phyloP scores from a whole-genome alignment of 163 green algal genomes.

The Chloromonas sp. region DNA sequence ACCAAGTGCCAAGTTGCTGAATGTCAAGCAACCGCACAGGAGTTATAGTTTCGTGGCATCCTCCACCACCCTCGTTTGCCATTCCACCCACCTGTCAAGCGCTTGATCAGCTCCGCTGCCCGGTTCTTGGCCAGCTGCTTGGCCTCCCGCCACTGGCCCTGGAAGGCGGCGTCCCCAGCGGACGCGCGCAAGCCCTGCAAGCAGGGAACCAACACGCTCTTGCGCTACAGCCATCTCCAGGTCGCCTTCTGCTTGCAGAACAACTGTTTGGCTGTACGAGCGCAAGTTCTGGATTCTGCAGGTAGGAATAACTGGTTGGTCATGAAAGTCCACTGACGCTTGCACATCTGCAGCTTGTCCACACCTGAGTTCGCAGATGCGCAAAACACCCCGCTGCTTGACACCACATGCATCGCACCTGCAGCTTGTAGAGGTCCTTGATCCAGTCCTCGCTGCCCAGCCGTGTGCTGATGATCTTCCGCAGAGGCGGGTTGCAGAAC shows the following conservation, averaged over 20 bases:
- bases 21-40: no score
- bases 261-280: no score
- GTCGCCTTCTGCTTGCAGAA: no score
- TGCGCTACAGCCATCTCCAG: no score
- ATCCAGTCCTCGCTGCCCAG: slow-evolving; percentile 91
- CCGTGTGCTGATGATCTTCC: slow-evolving; percentile 76
- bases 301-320: no score
- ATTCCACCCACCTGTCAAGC: slow-evolving; percentile 33
- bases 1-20: no score
- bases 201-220: neutral
- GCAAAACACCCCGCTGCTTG: no score
- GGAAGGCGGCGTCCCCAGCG: slow-evolving; percentile 78
- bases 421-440: slow-evolving; percentile 78
- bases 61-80: neutral
- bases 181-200: slow-evolving; percentile 60
- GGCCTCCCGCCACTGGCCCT: slow-evolving; percentile 70
- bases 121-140: slow-evolving; percentile 80
- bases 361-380: no score
- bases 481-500: slow-evolving; percentile 96
- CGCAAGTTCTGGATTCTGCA: no score
- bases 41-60: no score
- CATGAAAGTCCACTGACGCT: no score
- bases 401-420: slow-evolving; percentile 2
- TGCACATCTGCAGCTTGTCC: no score
- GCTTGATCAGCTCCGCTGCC: slow-evolving; percentile 40